Evolutionary conservation across 305 asterid species (phyloP).

Genomic region (Fraxinus floribunda): DNA sequence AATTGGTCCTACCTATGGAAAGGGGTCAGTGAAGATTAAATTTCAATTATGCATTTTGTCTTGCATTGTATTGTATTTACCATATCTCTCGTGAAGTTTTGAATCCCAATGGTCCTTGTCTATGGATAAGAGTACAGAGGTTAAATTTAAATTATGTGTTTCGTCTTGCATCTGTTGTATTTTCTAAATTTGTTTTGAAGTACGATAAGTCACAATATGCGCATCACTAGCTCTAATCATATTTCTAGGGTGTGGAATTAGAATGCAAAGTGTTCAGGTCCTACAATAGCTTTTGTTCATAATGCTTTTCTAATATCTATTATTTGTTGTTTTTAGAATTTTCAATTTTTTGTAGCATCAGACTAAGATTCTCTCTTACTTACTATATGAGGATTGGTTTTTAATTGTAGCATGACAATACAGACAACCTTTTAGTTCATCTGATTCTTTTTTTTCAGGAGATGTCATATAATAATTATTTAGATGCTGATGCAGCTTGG

Average conservation of each 20-base stretch:
- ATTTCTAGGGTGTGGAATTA: background rate
- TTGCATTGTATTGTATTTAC: background rate
- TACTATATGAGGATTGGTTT: conserved; percentile 5
- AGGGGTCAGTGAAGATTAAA: background rate
- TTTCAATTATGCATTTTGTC: background rate
- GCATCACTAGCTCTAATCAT: background rate
- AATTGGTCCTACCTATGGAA: background rate
- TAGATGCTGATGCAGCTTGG: conserved; percentile 99
- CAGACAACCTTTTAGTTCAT: background rate
- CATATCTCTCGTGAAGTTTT: background rate
- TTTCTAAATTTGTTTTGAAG: background rate
- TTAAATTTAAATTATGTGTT: background rate
- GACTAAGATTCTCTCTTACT: background rate
- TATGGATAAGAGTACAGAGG: background rate
- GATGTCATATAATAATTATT: conserved; percentile 90
- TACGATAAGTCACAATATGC: background rate
- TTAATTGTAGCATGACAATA: background rate
- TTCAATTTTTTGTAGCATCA: background rate
- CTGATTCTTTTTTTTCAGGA: conserved; percentile 50
- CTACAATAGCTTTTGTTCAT: background rate
- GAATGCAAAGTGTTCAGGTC: background rate
- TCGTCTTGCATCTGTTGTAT: background rate
- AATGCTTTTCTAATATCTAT: background rate
- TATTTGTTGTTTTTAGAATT: background rate
- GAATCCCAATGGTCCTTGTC: background rate